Evolutionary conservation across 2,329 filamentous ascomycete genomes (phyloP).

Genomic region (Alternaria burnsii): DNA sequence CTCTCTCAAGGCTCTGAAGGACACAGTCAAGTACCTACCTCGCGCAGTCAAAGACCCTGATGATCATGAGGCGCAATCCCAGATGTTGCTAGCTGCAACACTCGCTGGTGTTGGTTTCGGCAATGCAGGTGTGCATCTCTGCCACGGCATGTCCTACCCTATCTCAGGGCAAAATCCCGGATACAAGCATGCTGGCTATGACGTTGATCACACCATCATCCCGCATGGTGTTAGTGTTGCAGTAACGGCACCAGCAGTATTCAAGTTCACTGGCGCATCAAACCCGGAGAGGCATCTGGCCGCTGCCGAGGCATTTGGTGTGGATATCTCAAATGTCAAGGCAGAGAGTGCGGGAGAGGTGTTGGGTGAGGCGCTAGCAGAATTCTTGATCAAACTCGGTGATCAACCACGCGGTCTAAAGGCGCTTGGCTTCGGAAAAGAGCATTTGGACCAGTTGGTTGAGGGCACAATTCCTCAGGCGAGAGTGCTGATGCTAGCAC

Average conservation of each 20-base stretch:
- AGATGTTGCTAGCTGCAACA: constrained; percentile 96
- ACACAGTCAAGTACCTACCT: constrained; percentile 91
- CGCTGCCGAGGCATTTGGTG: constrained; percentile 89
- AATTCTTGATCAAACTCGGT: constrained; percentile 83
- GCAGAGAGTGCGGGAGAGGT: constrained; percentile 89
- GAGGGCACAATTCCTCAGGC: constrained; percentile 95
- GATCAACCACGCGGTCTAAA: constrained; percentile 90
- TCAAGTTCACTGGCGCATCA: constrained; percentile 88
- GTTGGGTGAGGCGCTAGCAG: constrained; percentile 79
- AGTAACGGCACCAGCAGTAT: constrained; percentile 91
- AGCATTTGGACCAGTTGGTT: constrained; percentile 82
- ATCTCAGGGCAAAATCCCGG: constrained; percentile 94
- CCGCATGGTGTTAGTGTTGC: constrained; percentile 96
- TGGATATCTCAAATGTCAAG: constrained; percentile 88
- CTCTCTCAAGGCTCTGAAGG: constrained; percentile 81
- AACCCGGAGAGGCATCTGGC: constrained; percentile 92
- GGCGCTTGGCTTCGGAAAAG: constrained; percentile 77
- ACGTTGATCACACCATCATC: constrained; percentile 79
- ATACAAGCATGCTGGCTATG: constrained; percentile 89
- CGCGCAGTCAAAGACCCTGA: constrained; percentile 87
- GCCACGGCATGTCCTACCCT: constrained; percentile 94
- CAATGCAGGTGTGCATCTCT: constrained; percentile 93
- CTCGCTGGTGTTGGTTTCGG: constrained; percentile 96
- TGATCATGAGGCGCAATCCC: constrained; percentile 88
- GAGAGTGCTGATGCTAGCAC: constrained; percentile 89